Base-by-base conservation (phyloP, 768 basidiomycete species). In the Podaxis sp. region DNA sequence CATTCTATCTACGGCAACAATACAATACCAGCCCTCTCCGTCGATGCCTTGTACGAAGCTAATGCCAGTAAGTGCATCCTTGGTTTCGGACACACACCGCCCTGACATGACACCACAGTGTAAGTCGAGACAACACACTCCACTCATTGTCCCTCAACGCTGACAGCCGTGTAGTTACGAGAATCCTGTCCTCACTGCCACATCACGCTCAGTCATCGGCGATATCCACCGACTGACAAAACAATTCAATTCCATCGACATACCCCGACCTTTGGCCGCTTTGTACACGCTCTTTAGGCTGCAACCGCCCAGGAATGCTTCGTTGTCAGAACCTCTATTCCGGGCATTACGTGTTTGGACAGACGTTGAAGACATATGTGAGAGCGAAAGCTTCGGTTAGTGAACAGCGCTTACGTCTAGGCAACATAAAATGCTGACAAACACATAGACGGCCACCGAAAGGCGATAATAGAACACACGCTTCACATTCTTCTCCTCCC, bases 301-400 rank as follows among this genome's bases (percentile, higher is more conserved):
- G 4, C 70, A 71, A 55, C 71, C 74, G 19, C 77, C 78, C 47
- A 74, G 70, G 12, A 57, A 65, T 36, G 64, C 67, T 12, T 70
- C 69, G 40, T 63, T 69, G 57, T 63, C 72, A 17, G 71, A 75
- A 38, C 74, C 82, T 15, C 82, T 87, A 72, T 89, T 91, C 71
- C 84, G 81, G 65, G 87, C 82, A 4, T 64, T 90, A 59, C 82
- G 85, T 33, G 80, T 88, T 41, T 93, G 91, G 91, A 86, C 84
- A 3, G 89, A 92, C 66, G 77, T 92, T 43, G 83, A 84, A 40
- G 89, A 92, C 65, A 78, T 91, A 53, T 88, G 83, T 67, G 91
- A 93, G 74, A 88, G 81, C 69, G 91, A 93, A 67, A 88, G 85
- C 65, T 93, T 91, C 70, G 91, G 91, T 90, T 65, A 60, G 71